Evolutionary conservation across 2,329 filamentous ascomycete species (phyloP).

Genomic region (Westerdykella ornata): DNA sequence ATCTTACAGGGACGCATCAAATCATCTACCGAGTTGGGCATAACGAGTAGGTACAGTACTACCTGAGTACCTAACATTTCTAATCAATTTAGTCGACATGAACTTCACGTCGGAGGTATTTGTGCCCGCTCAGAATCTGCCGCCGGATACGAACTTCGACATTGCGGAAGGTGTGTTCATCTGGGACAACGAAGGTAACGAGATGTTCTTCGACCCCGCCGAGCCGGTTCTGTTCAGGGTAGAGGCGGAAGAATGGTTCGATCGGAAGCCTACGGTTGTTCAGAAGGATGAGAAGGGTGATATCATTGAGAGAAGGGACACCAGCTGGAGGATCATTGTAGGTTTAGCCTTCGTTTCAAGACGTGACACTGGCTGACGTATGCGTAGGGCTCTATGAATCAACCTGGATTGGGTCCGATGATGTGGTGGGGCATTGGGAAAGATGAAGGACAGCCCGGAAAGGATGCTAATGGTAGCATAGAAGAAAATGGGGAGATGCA

Average conservation of each 20-base stretch:
- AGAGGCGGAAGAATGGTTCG: constrained; percentile 82
- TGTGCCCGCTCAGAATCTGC: constrained; percentile 49
- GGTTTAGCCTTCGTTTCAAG: constrained; percentile 9
- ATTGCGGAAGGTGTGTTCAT: constrained; percentile 74
- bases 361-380: constrained; percentile 6
- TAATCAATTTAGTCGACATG: constrained; percentile 56
- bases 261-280: constrained; percentile 77
- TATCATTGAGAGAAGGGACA: constrained; percentile 56
- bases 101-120: constrained; percentile 95
- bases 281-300: constrained; percentile 57
- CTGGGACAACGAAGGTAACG: constrained; percentile 67
- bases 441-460: constrained; percentile 21
- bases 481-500: constrained; percentile 26
- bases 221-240: constrained; percentile 84
- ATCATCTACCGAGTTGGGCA: constrained; percentile 63
- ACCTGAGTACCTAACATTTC: background rate
- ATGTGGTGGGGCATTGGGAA: constrained; percentile 41
- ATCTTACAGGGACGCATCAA: constrained; percentile 81
- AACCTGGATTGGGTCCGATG: constrained; percentile 43
- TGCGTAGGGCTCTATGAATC: constrained; percentile 42
- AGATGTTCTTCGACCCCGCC: constrained; percentile 81
- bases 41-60: constrained; percentile 52
- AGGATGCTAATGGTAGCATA: constrained; percentile 6
- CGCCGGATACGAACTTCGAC: constrained; percentile 55
- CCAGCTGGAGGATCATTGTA: constrained; percentile 62